Percentiles rank a stretch among this genome's conserved stretches.
phyloP scores from a whole-genome alignment of 768 basidiomycete genomes.

The Pluteus cervinus region DNA sequence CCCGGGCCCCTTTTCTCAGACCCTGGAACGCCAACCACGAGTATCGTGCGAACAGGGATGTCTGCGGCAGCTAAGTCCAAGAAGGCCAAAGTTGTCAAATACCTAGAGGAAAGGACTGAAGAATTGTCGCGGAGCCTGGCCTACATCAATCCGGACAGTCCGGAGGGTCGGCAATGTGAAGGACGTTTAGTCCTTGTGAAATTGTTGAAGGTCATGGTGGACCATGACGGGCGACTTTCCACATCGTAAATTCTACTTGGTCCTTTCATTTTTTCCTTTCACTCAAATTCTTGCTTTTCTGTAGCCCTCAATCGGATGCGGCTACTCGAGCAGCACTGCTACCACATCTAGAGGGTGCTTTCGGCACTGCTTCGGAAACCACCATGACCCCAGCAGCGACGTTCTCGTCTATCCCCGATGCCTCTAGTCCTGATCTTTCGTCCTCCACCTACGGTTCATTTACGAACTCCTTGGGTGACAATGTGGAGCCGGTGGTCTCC shows the following conservation, averaged over 20 bases:
- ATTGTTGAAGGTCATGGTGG: constrained; percentile 74
- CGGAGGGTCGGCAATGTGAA: constrained; percentile 57
- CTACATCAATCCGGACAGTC: constrained; percentile 51
- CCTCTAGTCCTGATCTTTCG: too few species aligned
- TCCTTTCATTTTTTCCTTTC: too few species aligned
- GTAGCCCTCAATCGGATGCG: constrained; percentile 56
- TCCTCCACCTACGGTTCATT: constrained; percentile 14
- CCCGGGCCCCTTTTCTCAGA: constrained; percentile 89
- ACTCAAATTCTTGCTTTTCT: too few species aligned
- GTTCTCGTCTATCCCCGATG: too few species aligned
- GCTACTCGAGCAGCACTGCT: constrained; percentile 72
- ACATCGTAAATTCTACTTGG: too few species aligned
- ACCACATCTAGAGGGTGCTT: constrained; percentile 40
- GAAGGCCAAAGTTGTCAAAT: constrained; percentile 71
- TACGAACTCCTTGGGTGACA: constrained; percentile 17
- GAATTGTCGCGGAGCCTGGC: constrained; percentile 76
- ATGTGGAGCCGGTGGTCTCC: constrained; percentile 46
- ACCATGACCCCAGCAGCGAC: too few species aligned
- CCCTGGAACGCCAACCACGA: constrained; percentile 53
- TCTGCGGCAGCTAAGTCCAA: constrained; percentile 71
- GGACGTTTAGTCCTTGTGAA: constrained; percentile 71
- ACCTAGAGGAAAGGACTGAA: constrained; percentile 66
- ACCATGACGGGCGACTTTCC: constrained; percentile 82
- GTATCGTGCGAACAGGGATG: constrained; percentile 66
- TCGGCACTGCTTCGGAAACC: constrained; percentile 20